These are phyloP conservation scores for Pichia sp. DNA, from an alignment of 1,139 yeast species.

Conservation along the genomic window DNA sequence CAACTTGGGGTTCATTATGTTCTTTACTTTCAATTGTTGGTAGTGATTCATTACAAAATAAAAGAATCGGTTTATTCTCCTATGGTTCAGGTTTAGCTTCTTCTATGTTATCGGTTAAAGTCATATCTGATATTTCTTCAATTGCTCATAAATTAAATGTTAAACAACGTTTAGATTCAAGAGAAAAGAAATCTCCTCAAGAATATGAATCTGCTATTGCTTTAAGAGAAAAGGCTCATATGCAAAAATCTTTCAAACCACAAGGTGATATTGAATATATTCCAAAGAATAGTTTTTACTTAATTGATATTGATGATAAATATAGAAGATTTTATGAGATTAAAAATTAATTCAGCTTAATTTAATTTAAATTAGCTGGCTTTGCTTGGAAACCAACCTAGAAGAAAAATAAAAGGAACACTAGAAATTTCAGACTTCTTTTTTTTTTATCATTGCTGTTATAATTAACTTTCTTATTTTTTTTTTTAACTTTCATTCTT, in stretches of 20 bases:
- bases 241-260: slow-evolving; percentile 75
- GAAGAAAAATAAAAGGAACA: background rate
- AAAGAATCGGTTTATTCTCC: slow-evolving; percentile 89
- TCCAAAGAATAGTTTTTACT: slow-evolving; percentile 74
- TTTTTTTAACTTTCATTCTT: background rate
- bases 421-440: background rate
- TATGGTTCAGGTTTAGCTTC: slow-evolving; percentile 98
- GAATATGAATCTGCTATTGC: slow-evolving; percentile 77
- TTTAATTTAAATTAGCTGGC: background rate
- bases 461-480: background rate
- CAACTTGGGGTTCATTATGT: slow-evolving; percentile 81
- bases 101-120: slow-evolving; percentile 71
- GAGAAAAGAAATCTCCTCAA: slow-evolving; percentile 65
- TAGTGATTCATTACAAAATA: slow-evolving; percentile 63
- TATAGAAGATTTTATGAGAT: slow-evolving; percentile 70
- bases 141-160: slow-evolving; percentile 64
- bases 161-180: slow-evolving; percentile 60
- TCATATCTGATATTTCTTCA: slow-evolving; percentile 72
- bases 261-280: slow-evolving; percentile 69
- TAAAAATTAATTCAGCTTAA: slow-evolving; percentile 20
- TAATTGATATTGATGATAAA: slow-evolving; percentile 78
- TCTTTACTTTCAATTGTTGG: slow-evolving; percentile 76
- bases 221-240: slow-evolving; percentile 83
- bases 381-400: background rate
- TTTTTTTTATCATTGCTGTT: background rate